Conservation (phyloP, 495 filamentous ascomycete genomes). For the Podospora appendiculata region DNA sequence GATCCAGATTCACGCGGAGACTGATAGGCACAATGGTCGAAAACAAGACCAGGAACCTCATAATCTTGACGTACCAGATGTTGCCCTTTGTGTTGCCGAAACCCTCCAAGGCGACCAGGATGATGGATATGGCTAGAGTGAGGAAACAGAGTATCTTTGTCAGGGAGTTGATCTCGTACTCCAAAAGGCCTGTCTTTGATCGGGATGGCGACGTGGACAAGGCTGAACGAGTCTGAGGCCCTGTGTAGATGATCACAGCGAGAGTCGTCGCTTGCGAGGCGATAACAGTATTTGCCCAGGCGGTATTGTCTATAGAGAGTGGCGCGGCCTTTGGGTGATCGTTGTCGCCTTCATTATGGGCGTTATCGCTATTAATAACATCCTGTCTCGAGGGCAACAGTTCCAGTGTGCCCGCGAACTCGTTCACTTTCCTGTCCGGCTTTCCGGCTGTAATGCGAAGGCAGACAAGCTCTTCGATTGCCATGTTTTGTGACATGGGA, state of each 20-base stretch:
- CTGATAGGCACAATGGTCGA: conserved; percentile 98
- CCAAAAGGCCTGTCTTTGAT: conserved; percentile 86
- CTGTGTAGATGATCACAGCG: conserved; percentile 89
- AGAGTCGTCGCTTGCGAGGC: conserved; percentile 83
- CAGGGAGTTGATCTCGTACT: conserved; percentile 96
- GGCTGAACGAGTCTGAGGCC: conserved; percentile 87
- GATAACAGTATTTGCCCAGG: conserved; percentile 97
- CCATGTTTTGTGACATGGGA: conserved; percentile 66
- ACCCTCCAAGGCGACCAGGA: conserved; percentile 81
- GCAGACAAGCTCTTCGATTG: conserved; percentile 59
- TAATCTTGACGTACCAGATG: conserved; percentile 89
- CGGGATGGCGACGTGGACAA: conserved; percentile 86
- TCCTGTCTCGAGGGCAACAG: conserved; percentile 38
- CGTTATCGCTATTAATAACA: conserved; percentile 12
- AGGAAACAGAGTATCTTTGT: conserved; percentile 93
- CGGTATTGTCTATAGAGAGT: conserved; percentile 92
- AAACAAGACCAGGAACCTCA: conserved; percentile 95
- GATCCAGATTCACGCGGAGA: conserved; percentile 89
- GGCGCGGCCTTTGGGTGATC: conserved; percentile 50
- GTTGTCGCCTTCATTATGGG: conserved; percentile 19
- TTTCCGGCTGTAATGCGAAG: conserved; percentile 76
- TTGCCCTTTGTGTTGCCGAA: conserved; percentile 57
- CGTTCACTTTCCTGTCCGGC: conserved; percentile 86
- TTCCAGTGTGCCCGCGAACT: conserved; percentile 82
- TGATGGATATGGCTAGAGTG: conserved; percentile 76